Evolutionary conservation across 805 yeast species (phyloP).

Genomic region (Lipomyces oligophaga): DNA sequence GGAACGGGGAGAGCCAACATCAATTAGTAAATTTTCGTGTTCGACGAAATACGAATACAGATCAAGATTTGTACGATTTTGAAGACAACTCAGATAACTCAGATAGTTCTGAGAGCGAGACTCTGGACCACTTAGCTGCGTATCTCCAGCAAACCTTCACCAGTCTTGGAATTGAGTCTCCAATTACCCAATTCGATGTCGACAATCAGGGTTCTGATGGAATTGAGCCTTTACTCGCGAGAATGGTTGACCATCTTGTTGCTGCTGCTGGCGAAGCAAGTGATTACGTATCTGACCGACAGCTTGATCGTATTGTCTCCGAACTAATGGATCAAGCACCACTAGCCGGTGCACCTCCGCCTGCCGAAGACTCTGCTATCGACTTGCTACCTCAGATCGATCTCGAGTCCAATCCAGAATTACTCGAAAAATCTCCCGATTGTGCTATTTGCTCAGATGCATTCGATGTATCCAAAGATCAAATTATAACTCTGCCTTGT

Average conservation of each 20-base stretch:
- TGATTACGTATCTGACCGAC: constrained; percentile 28
- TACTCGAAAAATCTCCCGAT: constrained; percentile 14
- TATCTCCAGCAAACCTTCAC: no score
- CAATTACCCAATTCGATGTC: no score
- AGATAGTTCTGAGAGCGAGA: no score
- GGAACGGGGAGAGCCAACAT: no score
- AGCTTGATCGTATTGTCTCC: constrained; percentile 27
- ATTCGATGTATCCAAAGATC: constrained; percentile 10
- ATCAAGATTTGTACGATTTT: no score
- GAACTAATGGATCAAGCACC: constrained; percentile 29
- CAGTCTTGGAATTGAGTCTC: no score
- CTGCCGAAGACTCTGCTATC: constrained; percentile 21
- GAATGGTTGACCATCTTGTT: constrained; percentile 14
- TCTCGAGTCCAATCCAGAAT: constrained; percentile 5
- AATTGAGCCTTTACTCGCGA: no score
- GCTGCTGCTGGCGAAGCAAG: constrained; percentile 21
- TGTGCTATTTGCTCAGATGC: constrained; percentile 30
- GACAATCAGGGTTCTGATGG: no score
- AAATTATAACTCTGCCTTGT: constrained; percentile 27
- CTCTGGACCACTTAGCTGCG: no score
- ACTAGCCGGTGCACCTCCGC: constrained; percentile 18
- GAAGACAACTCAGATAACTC: no score
- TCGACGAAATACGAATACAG: no score
- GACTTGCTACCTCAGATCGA: constrained; percentile 5
- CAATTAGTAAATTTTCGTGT: no score